Conservation (phyloP, 164 flowering plant species). For the Houttuynia cordata region DNA sequence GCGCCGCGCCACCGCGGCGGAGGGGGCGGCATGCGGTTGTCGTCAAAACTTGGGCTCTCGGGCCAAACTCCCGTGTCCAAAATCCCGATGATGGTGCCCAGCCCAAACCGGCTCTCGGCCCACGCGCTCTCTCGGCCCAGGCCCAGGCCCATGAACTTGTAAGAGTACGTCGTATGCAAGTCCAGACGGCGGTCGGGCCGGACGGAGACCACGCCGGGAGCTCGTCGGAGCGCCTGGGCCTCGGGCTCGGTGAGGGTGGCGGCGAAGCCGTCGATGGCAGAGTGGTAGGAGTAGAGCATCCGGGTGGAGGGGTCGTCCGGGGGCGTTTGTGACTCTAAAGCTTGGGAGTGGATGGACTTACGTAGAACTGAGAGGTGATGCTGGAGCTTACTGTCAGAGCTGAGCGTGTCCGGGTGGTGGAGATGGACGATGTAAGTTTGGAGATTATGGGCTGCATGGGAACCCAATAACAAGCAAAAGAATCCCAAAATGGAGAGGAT, state of each 20-base stretch:
- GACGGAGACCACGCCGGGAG: constrained; percentile 44
- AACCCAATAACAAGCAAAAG: not conserved
- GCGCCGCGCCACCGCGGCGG: constrained; percentile 72
- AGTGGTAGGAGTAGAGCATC: constrained; percentile 57
- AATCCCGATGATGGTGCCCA: constrained; percentile 62
- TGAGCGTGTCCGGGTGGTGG: constrained; percentile 33
- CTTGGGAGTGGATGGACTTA: constrained; percentile 22
- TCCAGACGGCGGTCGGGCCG: constrained; percentile 41
- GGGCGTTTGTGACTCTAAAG: not conserved
- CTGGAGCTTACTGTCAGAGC: constrained; percentile 11
- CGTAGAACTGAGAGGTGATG: constrained; percentile 72
- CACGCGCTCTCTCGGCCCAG: constrained; percentile 20
- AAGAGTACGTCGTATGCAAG: constrained; percentile 66
- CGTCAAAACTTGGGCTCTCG: constrained; percentile 78
- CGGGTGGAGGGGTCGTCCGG: constrained; percentile 31
- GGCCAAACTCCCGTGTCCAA: constrained; percentile 96
- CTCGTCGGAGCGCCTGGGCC: constrained; percentile 18
- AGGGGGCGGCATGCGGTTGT: constrained; percentile 49
- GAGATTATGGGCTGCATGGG: constrained; percentile 18
- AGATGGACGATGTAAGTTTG: constrained; percentile 77
- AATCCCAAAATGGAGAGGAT: constrained; percentile 1
- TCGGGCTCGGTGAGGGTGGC: constrained; percentile 51
- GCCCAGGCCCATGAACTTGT: constrained; percentile 63
- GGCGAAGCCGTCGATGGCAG: constrained; percentile 83
- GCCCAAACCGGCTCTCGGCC: constrained; percentile 36